Evolutionary conservation across 768 basidiomycete species (phyloP).

Genomic region (Lentinula lateritia): DNA sequence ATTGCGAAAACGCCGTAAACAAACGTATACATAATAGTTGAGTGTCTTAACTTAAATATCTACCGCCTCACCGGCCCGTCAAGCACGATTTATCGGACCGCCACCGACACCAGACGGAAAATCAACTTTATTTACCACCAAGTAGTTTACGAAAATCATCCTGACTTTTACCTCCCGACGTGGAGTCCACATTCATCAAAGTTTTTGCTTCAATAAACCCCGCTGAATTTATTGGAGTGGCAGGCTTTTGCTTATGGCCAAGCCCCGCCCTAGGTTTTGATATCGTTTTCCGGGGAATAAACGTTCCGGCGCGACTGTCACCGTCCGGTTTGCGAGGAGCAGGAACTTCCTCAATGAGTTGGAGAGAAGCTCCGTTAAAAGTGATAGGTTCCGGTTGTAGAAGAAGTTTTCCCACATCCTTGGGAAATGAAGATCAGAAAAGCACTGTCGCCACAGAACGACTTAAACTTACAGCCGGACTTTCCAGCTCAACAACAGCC

Average conservation of each 20-base stretch:
- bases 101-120: background rate
- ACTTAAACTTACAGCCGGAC: conserved; percentile 46
- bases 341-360: conserved; percentile 49
- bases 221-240: conserved; percentile 7
- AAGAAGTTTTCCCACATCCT: conserved; percentile 84
- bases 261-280: conserved; percentile 71
- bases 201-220: background rate
- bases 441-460: background rate
- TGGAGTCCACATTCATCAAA: background rate
- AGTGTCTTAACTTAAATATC: background rate
- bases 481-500: conserved; percentile 63
- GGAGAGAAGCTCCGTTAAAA: conserved; percentile 57
- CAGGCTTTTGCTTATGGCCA: conserved; percentile 46
- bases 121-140: conserved; percentile 1
- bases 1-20: background rate
- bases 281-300: conserved; percentile 60
- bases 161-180: background rate
- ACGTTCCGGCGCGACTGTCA: conserved; percentile 41
- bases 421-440: background rate
- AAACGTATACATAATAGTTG: too few relatives aligned
- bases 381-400: conserved; percentile 66
- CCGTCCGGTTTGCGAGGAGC: conserved; percentile 16
- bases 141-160: conserved; percentile 8
- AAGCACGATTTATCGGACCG: background rate
- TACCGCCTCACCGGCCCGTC: background rate